Conservation (phyloP, 108 stramenopile species). For the Conticribra guillardii region DNA sequence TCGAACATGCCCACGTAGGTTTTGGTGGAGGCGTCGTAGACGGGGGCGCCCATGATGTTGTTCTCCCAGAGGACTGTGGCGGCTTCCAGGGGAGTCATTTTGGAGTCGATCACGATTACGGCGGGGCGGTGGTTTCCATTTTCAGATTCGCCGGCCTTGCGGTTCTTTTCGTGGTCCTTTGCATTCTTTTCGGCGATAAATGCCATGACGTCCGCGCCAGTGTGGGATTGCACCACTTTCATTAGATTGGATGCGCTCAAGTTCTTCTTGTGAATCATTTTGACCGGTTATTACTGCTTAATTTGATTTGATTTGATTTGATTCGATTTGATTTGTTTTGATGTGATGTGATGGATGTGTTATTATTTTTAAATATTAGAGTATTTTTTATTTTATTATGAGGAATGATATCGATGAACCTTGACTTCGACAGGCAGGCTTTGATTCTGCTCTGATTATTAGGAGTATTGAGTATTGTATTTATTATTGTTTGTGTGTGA, state of each 20-base stretch:
- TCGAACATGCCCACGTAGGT: slow-evolving; percentile 59
- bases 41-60: slow-evolving; percentile 58
- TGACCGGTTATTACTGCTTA: too few species aligned
- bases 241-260: slow-evolving; percentile 36
- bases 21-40: slow-evolving; percentile 46
- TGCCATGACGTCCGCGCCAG: slow-evolving; percentile 41
- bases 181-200: slow-evolving; percentile 32
- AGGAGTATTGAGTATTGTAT: too few species aligned
- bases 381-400: too few species aligned
- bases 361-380: too few species aligned
- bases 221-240: slow-evolving; percentile 33
- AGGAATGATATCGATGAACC: too few species aligned
- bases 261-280: too few species aligned
- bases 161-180: slow-evolving; percentile 7
- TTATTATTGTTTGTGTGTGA: too few species aligned
- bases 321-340: too few species aligned
- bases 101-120: slow-evolving; percentile 55
- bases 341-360: too few species aligned
- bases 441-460: too few species aligned
- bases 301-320: too few species aligned
- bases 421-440: too few species aligned
- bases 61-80: slow-evolving; percentile 53
- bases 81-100: slow-evolving; percentile 54
- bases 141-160: not conserved
- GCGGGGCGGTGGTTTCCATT: slow-evolving; percentile 15